These are phyloP conservation scores for Funneliformis caledonium DNA, from an alignment of 371 early-diverging fungal species.

Conservation along the genomic window DNA sequence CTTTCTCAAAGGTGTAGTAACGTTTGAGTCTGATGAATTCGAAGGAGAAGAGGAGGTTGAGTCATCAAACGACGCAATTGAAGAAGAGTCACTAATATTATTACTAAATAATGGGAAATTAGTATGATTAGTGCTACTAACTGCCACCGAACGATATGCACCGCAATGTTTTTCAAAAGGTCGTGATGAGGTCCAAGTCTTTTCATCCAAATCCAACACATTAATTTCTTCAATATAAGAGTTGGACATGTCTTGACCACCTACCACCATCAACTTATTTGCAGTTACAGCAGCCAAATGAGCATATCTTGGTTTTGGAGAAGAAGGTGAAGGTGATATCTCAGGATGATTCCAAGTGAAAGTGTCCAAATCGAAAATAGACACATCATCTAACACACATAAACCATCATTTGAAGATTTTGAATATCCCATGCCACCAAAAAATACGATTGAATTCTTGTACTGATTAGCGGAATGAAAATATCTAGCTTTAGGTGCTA, in stretches of 20 bases:
- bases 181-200: slow-evolving; percentile 70
- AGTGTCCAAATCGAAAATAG: slow-evolving; percentile 68
- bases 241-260: slow-evolving; percentile 84
- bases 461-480: slow-evolving; percentile 80
- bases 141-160: slow-evolving; percentile 77
- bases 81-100: slow-evolving; percentile 42
- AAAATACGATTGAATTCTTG: slow-evolving; percentile 59
- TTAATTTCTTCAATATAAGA: slow-evolving; percentile 80
- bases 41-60: slow-evolving; percentile 25
- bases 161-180: slow-evolving; percentile 77
- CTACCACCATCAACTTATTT: slow-evolving; percentile 70
- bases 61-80: slow-evolving; percentile 24
- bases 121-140: slow-evolving; percentile 50
- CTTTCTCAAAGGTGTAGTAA: slow-evolving; percentile 44
- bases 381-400: slow-evolving; percentile 72
- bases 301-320: slow-evolving; percentile 81
- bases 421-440: slow-evolving; percentile 71
- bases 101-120: slow-evolving; percentile 48
- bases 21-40: slow-evolving; percentile 37
- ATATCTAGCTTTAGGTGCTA: slow-evolving; percentile 64
- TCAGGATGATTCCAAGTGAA: slow-evolving; percentile 64
- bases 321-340: slow-evolving; percentile 55
- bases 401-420: slow-evolving; percentile 48
- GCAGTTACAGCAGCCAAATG: slow-evolving; percentile 69
- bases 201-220: slow-evolving; percentile 69